Evolutionary conservation across 2,329 filamentous ascomycete genomes (phyloP).

Genomic region (Dothideomycetes sp.): DNA sequence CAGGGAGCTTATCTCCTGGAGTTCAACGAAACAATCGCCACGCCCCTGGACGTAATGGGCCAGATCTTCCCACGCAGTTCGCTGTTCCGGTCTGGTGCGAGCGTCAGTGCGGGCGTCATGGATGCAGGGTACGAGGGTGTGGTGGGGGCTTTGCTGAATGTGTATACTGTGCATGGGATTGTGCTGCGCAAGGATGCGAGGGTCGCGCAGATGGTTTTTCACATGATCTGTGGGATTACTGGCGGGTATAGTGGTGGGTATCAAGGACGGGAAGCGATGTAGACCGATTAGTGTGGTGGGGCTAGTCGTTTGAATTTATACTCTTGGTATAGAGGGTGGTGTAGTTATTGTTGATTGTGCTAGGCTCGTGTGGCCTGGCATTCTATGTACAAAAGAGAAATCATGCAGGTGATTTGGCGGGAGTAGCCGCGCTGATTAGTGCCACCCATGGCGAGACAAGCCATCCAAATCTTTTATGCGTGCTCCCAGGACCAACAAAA

Average conservation of each 20-base stretch:
- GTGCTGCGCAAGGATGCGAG: slow-evolving; percentile 23
- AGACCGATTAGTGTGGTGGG: no score
- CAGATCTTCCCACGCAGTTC: slow-evolving; percentile 28
- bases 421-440: no score
- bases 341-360: no score
- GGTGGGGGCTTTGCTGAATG: slow-evolving; percentile 27
- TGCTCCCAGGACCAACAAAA: no score
- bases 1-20: slow-evolving; percentile 27
- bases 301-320: no score
- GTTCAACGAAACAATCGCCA: slow-evolving; percentile 29
- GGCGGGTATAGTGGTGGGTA: slow-evolving; percentile 29
- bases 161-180: slow-evolving; percentile 17
- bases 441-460: no score
- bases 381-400: no score
- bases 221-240: slow-evolving; percentile 24
- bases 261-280: no score
- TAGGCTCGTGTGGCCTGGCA: no score
- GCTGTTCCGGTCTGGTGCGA: slow-evolving; percentile 28
- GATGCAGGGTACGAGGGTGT: slow-evolving; percentile 33
- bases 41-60: slow-evolving; percentile 30
- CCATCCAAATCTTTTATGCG: no score
- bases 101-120: slow-evolving; percentile 28
- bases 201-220: slow-evolving; percentile 31
- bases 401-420: no score
- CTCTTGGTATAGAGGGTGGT: no score